phyloP scores from a whole-genome alignment of 805 yeast genomes.

The Zygoascus bituminiphila region DNA sequence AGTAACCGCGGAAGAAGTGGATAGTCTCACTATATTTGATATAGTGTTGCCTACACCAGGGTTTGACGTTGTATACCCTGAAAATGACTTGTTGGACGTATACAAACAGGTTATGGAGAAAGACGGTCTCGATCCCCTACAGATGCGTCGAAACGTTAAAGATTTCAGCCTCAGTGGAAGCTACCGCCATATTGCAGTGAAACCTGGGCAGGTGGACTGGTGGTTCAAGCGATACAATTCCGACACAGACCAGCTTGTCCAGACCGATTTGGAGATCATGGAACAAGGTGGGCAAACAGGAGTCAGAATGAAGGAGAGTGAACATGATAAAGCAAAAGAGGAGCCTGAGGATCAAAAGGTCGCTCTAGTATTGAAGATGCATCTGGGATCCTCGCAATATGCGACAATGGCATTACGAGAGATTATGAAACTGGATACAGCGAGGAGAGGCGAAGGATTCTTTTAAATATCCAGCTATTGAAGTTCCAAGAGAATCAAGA shows the following conservation, averaged over 20 bases:
- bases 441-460: conserved; percentile 21
- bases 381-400: conserved; percentile 77
- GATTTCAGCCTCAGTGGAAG: conserved; percentile 92
- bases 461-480: not conserved
- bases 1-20: conserved; percentile 66
- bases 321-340: conserved; percentile 8
- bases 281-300: conserved; percentile 19
- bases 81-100: conserved; percentile 49
- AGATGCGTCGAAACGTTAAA: conserved; percentile 75
- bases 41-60: conserved; percentile 97
- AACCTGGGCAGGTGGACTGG: conserved; percentile 58
- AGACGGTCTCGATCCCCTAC: conserved; percentile 76
- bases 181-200: conserved; percentile 65
- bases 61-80: conserved; percentile 80
- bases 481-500: too few relatives aligned
- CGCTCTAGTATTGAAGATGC: conserved; percentile 71
- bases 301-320: conserved; percentile 2
- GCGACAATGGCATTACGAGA: conserved; percentile 98
- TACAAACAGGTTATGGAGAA: conserved; percentile 63
- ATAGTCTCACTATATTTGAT: conserved; percentile 62
- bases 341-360: conserved; percentile 36
- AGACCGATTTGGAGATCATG: conserved; percentile 65
- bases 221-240: conserved; percentile 51
- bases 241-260: conserved; percentile 61
- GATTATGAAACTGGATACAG: conserved; percentile 48